These are phyloP conservation scores for Aciculosporium take DNA, from an alignment of 2,329 filamentous ascomycete genomes.

Conservation along the genomic window DNA sequence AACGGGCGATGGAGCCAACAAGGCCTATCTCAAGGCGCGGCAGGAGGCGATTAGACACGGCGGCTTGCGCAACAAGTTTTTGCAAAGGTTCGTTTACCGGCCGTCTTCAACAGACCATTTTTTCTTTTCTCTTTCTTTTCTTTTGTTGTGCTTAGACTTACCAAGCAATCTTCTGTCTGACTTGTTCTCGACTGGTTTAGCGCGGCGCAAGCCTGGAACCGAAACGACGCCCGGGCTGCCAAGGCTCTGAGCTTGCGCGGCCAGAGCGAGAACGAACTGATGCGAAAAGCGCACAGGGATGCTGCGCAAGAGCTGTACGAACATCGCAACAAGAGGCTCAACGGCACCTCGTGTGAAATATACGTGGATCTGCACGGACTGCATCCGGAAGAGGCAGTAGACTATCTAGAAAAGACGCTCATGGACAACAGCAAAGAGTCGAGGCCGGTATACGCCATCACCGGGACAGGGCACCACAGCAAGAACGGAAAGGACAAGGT, in stretches of 20 bases:
- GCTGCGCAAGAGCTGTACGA: slow-evolving; percentile 86
- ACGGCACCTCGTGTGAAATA: slow-evolving; percentile 50
- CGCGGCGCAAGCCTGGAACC: slow-evolving; percentile 95
- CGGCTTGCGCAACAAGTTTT: slow-evolving; percentile 87
- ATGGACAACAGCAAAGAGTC: slow-evolving; percentile 63
- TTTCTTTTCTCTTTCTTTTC: too few relatives aligned
- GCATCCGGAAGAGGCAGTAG: slow-evolving; percentile 93
- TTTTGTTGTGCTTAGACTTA: too few relatives aligned
- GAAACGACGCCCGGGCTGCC: slow-evolving; percentile 88
- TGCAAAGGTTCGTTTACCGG: slow-evolving; percentile 56
- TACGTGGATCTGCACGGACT: slow-evolving; percentile 96
- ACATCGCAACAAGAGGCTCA: slow-evolving; percentile 64
- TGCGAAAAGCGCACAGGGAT: slow-evolving; percentile 93
- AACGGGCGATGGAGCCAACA: slow-evolving; percentile 80
- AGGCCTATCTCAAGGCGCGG: slow-evolving; percentile 85
- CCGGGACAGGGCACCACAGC: slow-evolving; percentile 90
- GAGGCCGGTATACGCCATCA: slow-evolving; percentile 84
- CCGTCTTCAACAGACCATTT: neutral
- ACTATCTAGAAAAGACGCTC: slow-evolving; percentile 80
- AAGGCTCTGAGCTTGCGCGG: slow-evolving; percentile 89
- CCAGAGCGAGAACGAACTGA: slow-evolving; percentile 91
- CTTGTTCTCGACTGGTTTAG: slow-evolving; percentile 32
- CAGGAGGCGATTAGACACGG: slow-evolving; percentile 96
- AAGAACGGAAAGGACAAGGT: slow-evolving; percentile 99
- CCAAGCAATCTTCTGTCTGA: slow-evolving; percentile 3